Evolutionary conservation across 2,329 filamentous ascomycete genomes (phyloP).

Genomic region (Ophiostoma ulmi): DNA sequence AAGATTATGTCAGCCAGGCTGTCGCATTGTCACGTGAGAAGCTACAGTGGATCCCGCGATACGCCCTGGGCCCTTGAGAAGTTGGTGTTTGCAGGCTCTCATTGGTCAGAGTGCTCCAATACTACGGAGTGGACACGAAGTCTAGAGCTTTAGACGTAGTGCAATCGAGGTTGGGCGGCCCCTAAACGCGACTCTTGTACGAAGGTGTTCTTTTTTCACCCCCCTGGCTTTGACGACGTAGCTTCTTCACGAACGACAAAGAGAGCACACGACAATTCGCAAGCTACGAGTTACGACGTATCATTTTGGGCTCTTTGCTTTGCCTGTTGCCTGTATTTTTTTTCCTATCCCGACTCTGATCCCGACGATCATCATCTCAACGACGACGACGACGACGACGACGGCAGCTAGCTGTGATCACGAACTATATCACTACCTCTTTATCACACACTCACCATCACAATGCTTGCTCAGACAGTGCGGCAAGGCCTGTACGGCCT

Average conservation of each 20-base stretch:
- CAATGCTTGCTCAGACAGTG: slow-evolving; percentile 40
- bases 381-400: background rate
- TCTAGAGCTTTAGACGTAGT: slow-evolving; percentile 15
- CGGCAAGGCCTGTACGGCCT: slow-evolving; percentile 57
- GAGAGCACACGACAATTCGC: slow-evolving; percentile 8
- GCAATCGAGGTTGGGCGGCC: slow-evolving; percentile 12
- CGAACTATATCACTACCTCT: background rate
- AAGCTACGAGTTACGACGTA: background rate
- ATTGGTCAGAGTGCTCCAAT: slow-evolving; percentile 16
- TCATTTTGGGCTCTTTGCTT: background rate
- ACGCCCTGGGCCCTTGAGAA: background rate
- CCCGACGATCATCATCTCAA: background rate
- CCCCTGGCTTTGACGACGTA: background rate
- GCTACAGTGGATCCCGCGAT: background rate
- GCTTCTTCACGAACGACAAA: background rate
- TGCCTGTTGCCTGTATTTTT: background rate
- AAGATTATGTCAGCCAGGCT: slow-evolving; percentile 17
- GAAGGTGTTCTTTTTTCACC: slow-evolving; percentile 18
- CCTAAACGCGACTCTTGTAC: slow-evolving; percentile 18
- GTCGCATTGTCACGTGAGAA: slow-evolving; percentile 20
- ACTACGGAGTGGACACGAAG: slow-evolving; percentile 22
- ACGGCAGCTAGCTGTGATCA: slow-evolving; percentile 2
- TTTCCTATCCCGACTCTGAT: background rate
- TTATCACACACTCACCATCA: background rate
- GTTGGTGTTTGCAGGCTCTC: background rate